Percentiles rank a stretch among this genome's conserved stretches.
Evolutionary conservation across 2,329 filamentous ascomycete genomes (phyloP).

Genomic region (Verticillium tricorpus): DNA sequence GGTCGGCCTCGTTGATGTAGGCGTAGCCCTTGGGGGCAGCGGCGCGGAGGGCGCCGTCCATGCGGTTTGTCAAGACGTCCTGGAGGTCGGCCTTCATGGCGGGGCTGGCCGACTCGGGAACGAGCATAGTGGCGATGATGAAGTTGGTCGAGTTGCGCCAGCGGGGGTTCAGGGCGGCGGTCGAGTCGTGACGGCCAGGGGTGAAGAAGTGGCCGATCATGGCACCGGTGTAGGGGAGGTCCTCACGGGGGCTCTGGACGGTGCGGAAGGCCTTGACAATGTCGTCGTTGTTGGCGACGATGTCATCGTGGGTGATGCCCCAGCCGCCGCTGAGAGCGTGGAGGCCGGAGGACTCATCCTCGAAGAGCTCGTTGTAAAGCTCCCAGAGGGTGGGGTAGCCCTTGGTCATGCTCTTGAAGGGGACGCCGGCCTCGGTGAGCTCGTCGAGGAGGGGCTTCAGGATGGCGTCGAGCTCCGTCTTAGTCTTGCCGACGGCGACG

Average conservation of each 20-base stretch:
- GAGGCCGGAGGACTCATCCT: conserved; percentile 25
- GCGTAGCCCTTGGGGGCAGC: conserved; percentile 32
- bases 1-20: conserved; percentile 41
- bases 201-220: conserved; percentile 34
- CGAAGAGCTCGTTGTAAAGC: conserved; percentile 32
- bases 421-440: conserved; percentile 21
- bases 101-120: conserved; percentile 31
- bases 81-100: conserved; percentile 37
- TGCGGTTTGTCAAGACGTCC: conserved; percentile 29
- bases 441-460: conserved; percentile 29
- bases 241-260: conserved; percentile 19
- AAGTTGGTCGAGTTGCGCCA: conserved; percentile 29
- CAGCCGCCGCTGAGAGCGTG: conserved; percentile 32
- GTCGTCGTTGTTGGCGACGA: conserved; percentile 25
- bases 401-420: conserved; percentile 21
- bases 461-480: conserved; percentile 25
- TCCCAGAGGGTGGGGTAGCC: conserved; percentile 28
- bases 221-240: conserved; percentile 19
- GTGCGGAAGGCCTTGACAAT: conserved; percentile 31
- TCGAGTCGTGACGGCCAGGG: conserved; percentile 19
- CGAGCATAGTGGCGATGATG: conserved; percentile 26
- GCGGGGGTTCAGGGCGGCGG: conserved; percentile 33
- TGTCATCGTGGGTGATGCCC: conserved; percentile 30
- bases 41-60: conserved; percentile 28
- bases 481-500: conserved; percentile 29